These are phyloP conservation scores for Umbelopsis vinacea DNA, from an alignment of 192 early-diverging fungal genomes.

Conservation along the genomic window DNA sequence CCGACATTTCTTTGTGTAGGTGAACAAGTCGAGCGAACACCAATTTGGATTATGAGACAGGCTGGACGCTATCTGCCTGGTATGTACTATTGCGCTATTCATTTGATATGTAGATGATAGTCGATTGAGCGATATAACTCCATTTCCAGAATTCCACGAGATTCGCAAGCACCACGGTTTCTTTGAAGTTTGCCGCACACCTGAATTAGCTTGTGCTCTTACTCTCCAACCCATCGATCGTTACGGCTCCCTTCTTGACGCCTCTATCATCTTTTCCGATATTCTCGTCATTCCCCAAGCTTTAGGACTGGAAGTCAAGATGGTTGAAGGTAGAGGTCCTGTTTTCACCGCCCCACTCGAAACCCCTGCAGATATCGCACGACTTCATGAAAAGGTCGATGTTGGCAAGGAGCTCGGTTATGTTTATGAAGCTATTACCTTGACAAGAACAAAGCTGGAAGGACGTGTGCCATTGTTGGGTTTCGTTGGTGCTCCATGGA, in stretches of 20 bases:
- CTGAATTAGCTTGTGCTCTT: slow-evolving; percentile 90
- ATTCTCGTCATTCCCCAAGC: slow-evolving; percentile 98
- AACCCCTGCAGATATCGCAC: slow-evolving; percentile 69
- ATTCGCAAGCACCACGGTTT: slow-evolving; percentile 87
- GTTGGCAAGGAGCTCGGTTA: slow-evolving; percentile 81
- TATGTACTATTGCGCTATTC: slow-evolving; percentile 35
- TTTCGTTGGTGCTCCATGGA: slow-evolving; percentile 98
- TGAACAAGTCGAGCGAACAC: slow-evolving; percentile 73
- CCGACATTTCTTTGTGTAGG: slow-evolving; percentile 37
- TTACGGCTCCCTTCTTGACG: slow-evolving; percentile 87
- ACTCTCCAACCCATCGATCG: slow-evolving; percentile 97
- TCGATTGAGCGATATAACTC: background rate
- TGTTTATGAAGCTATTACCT: slow-evolving; percentile 93
- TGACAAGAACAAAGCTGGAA: slow-evolving; percentile 82
- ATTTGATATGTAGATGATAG: background rate
- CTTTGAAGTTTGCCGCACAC: slow-evolving; percentile 93
- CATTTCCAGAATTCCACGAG: slow-evolving; percentile 79
- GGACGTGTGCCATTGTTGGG: slow-evolving; percentile 93
- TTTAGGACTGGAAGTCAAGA: slow-evolving; percentile 91
- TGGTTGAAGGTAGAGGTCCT: slow-evolving; percentile 91
- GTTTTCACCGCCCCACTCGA: slow-evolving; percentile 85
- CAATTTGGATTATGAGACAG: slow-evolving; percentile 99
- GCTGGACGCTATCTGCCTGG: slow-evolving; percentile 96
- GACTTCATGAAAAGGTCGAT: slow-evolving; percentile 67
- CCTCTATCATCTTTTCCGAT: slow-evolving; percentile 98